phyloP scores from a whole-genome alignment of 352 stramenopile genomes.

The Globisporangium nagaii region DNA sequence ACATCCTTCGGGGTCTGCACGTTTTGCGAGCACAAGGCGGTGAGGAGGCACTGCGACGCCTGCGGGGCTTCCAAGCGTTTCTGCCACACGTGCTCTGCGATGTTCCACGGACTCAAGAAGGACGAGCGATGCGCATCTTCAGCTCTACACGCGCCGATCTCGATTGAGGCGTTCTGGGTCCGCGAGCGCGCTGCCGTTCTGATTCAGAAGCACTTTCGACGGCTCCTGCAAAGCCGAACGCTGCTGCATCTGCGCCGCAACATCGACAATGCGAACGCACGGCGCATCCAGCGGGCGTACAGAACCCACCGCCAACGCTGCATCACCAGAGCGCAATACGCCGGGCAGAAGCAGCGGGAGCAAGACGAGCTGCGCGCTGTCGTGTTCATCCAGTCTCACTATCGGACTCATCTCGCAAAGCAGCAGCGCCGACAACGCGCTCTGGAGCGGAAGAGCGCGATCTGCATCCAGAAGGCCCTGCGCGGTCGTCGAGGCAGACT shows the following conservation, averaged over 20 bases:
- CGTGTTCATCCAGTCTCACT: constrained; percentile 23
- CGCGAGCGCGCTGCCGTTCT: constrained; percentile 25
- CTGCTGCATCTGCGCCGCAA: constrained; percentile 15
- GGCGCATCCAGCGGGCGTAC: constrained; percentile 35
- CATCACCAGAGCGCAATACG: constrained; percentile 26
- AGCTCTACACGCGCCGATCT: constrained; percentile 12
- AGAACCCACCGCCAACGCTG: constrained; percentile 24
- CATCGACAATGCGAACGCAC: constrained; percentile 18
- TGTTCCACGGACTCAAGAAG: constrained; percentile 23
- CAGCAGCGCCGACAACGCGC: constrained; percentile 4
- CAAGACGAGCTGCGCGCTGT: constrained; percentile 15
- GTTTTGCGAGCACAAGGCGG: constrained; percentile 33
- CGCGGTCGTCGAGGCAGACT: constrained; percentile 17
- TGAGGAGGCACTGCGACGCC: constrained; percentile 30
- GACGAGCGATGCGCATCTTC: constrained; percentile 8
- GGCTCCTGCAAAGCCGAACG: constrained; percentile 34
- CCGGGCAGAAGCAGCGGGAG: constrained; percentile 18
- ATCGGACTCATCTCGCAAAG: constrained; percentile 21
- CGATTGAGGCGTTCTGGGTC: constrained; percentile 19
- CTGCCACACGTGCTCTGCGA: constrained; percentile 39
- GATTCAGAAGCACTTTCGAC: constrained; percentile 38
- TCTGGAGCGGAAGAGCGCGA: constrained; percentile 18
- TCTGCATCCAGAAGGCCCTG: constrained; percentile 33
- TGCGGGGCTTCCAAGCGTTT: constrained; percentile 27
- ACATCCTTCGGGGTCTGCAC: constrained; percentile 26